phyloP scores from a whole-genome alignment of 805 yeast genomes.

The Candida cerambycidarum region DNA sequence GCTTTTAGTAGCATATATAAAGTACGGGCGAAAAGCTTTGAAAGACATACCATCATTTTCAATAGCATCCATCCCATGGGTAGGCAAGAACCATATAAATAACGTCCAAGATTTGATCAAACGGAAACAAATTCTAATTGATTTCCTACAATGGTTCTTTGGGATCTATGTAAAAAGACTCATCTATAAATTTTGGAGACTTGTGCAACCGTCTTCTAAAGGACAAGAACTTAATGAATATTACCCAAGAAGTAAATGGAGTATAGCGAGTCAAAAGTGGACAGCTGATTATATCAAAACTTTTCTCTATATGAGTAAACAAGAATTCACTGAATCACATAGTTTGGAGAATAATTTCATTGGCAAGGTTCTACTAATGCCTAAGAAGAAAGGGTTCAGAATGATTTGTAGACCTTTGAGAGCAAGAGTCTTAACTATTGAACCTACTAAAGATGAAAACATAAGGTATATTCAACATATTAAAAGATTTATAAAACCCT shows the following conservation, averaged over 20 bases:
- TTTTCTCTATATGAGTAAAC: slow-evolving; percentile 25
- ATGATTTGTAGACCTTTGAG: slow-evolving; percentile 54
- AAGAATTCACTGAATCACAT: slow-evolving; percentile 6
- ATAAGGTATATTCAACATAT: slow-evolving; percentile 21
- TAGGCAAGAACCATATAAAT: slow-evolving; percentile 29
- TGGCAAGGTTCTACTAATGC: slow-evolving; percentile 32
- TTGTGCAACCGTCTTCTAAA: background rate
- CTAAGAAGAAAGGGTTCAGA: slow-evolving; percentile 62
- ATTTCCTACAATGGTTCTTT: slow-evolving; percentile 62
- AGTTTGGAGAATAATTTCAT: slow-evolving; percentile 12
- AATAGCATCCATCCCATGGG: slow-evolving; percentile 41
- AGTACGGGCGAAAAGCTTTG: slow-evolving; percentile 3
- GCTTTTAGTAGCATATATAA: slow-evolving; percentile 27
- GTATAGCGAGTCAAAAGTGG: slow-evolving; percentile 39
- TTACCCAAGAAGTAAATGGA: slow-evolving; percentile 65
- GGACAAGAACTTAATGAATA: slow-evolving; percentile 23
- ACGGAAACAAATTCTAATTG: slow-evolving; percentile 34
- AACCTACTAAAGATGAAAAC: slow-evolving; percentile 5
- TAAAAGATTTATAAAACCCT: slow-evolving; percentile 10
- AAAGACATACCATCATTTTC: slow-evolving; percentile 1
- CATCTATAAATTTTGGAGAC: slow-evolving; percentile 11
- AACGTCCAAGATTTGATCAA: slow-evolving; percentile 44
- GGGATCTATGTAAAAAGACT: slow-evolving; percentile 31
- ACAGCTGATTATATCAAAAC: slow-evolving; percentile 39
- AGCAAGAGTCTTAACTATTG: slow-evolving; percentile 11